Conservation (phyloP, 2,329 filamentous ascomycete genomes). For the Penicillium brasilianum region DNA sequence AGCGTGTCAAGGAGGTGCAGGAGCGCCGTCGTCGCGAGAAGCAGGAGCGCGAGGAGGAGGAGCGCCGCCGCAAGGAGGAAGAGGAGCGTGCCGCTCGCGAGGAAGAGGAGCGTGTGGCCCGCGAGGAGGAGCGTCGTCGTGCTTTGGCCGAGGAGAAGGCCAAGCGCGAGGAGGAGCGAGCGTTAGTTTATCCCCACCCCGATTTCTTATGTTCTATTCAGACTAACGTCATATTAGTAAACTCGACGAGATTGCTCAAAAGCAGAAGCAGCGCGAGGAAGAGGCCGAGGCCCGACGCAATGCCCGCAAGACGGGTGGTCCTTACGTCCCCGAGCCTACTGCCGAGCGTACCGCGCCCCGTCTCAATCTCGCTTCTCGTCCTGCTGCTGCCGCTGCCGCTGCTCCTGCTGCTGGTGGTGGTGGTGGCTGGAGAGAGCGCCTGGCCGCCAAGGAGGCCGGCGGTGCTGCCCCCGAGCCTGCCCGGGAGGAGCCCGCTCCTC, state of each 20-base stretch:
- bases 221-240: conserved; percentile 55
- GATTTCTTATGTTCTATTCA: conserved; percentile 1
- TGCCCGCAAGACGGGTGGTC: conserved; percentile 64
- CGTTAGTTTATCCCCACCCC: conserved; percentile 49
- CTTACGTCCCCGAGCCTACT: conserved; percentile 37
- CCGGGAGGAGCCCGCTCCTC: conserved; percentile 39
- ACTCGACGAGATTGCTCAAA: conserved; percentile 65
- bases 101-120: conserved; percentile 80
- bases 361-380: conserved; percentile 58
- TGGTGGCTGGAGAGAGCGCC: conserved; percentile 64
- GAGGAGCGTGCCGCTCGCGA: conserved; percentile 81
- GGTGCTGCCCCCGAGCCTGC: conserved; percentile 30
- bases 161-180: conserved; percentile 63
- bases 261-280: conserved; percentile 82
- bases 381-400: conserved; percentile 45
- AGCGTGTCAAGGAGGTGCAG: conserved; percentile 84
- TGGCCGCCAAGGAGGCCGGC: conserved; percentile 56
- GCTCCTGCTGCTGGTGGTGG: conserved; percentile 28
- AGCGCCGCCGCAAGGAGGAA: conserved; percentile 77
- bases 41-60: conserved; percentile 81
- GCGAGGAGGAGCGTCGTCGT: conserved; percentile 78
- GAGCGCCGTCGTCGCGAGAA: conserved; percentile 83
- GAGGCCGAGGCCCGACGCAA: conserved; percentile 79
- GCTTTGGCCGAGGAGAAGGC: conserved; percentile 73
- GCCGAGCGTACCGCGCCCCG: conserved; percentile 57